Evolutionary conservation across 306 rosid species (phyloP).

Genomic region (Fagus crenata): DNA sequence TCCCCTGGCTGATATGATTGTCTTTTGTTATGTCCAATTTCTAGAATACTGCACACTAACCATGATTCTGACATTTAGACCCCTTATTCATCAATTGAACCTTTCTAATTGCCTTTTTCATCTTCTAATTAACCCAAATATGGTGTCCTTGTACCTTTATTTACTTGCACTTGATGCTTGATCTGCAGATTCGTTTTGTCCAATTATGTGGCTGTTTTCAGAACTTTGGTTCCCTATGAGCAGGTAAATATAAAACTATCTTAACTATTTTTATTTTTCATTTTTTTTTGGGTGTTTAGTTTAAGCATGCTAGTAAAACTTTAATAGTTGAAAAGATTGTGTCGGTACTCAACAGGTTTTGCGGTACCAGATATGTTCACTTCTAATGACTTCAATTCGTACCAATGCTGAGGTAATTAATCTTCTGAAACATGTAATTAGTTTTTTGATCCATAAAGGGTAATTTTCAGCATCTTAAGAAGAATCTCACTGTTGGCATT

Average conservation of each 20-base stretch:
- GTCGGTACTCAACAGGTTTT: slow-evolving; percentile 59
- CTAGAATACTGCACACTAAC: background rate
- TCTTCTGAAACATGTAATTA: slow-evolving; percentile 29
- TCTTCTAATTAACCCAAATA: slow-evolving; percentile 4
- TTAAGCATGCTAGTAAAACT: slow-evolving; percentile 22
- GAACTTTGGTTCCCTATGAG: slow-evolving; percentile 77
- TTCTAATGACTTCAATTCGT: slow-evolving; percentile 93
- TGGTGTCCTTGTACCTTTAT: slow-evolving; percentile 18
- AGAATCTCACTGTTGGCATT: too few species aligned
- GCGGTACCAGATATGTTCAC: slow-evolving; percentile 79
- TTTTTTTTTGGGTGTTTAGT: slow-evolving; percentile 25
- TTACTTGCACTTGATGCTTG: slow-evolving; percentile 17
- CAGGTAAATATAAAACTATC: slow-evolving; percentile 56
- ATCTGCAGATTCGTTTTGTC: slow-evolving; percentile 78
- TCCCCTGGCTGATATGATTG: background rate
- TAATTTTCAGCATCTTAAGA: slow-evolving; percentile 17
- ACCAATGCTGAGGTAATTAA: slow-evolving; percentile 79
- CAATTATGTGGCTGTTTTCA: slow-evolving; percentile 82
- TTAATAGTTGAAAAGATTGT: slow-evolving; percentile 29
- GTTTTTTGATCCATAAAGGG: slow-evolving; percentile 13
- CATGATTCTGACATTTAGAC: background rate
- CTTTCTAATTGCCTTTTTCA: background rate
- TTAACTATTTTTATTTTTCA: slow-evolving; percentile 13
- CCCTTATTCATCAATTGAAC: background rate
- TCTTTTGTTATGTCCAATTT: background rate